Base-by-base conservation (phyloP, 2,329 filamentous ascomycete genomes). In the Penicillium polonicum region DNA sequence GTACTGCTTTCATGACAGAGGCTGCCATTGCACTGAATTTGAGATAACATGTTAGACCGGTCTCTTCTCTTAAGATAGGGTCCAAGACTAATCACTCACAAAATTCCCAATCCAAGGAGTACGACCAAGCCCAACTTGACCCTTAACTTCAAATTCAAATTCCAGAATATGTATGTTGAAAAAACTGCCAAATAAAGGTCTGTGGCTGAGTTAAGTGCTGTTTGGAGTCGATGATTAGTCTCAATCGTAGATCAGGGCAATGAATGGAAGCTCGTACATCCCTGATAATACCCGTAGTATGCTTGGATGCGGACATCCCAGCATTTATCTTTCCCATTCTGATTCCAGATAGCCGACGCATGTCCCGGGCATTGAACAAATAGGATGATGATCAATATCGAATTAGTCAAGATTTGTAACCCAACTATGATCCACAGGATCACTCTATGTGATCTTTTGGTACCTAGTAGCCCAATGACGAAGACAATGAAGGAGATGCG, bases 171-270 rank as follows among this genome's bases (percentile, higher is more conserved):
- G 21, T 53, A 66, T 4, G 66, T 67, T 1, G 68, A 66, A 31
- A 71, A 71, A 0, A 67, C 49, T 0, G 68, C 67, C n/a, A 72
- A 64, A n/a, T 68, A 70, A 10, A 73, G 63, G 39, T 74, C 71
- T 8, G 69, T 68, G 13, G 65, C 61, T 10, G 68, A 60, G 33
- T 70, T 71, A 44, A 70, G 62, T 1, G 66, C 68, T 70, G 38
- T 39, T 25, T 1, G n/a, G n/a, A 5, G 2, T 6, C 4, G 0
- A 44, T 17, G 3, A 23, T 33, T 17, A 44, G 42, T 25, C 8
- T 39, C 21, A 19, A 8, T 6, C 7, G 19, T 23, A 45, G 13
- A 27, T 10, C 4, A 21, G 15, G 36, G 27, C 10, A 15, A 35
- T 41, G 27, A 7, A 52, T 15, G 13, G 13, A 6, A 5, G 9